Percentiles rank a stretch among this genome's conserved stretches.
These are phyloP conservation scores for Ophiostoma montium DNA, from an alignment of 2,329 filamentous ascomycete species.

Conservation along the genomic window DNA sequence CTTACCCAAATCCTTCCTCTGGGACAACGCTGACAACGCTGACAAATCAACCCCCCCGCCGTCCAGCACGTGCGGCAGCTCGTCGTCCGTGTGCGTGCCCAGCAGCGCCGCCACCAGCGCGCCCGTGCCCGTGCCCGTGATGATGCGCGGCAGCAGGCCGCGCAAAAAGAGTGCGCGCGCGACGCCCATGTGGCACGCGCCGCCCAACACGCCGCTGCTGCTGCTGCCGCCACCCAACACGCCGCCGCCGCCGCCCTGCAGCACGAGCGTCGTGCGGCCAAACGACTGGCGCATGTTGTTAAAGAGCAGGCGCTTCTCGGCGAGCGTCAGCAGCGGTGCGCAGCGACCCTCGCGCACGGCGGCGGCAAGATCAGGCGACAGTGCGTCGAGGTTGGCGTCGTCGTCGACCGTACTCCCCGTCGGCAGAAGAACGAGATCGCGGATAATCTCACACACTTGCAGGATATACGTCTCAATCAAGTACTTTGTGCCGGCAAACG, in stretches of 20 bases:
- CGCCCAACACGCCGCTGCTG: no score
- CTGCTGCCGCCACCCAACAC: no score
- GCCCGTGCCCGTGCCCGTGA: constrained; percentile 81
- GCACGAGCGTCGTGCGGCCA: constrained; percentile 68
- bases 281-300: constrained; percentile 82
- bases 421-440: constrained; percentile 57
- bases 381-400: background rate
- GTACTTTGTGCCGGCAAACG: constrained; percentile 78
- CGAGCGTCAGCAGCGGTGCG: constrained; percentile 2
- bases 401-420: constrained; percentile 20
- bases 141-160: constrained; percentile 73
- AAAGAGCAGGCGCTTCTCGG: constrained; percentile 61
- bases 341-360: constrained; percentile 10
- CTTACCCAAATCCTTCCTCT: background rate
- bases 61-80: constrained; percentile 61
- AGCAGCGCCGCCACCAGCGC: constrained; percentile 82
- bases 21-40: constrained; percentile 49
- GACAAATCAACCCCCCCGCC: constrained; percentile 72
- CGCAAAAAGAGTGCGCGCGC: constrained; percentile 74
- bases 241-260: constrained; percentile 85
- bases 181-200: constrained; percentile 78
- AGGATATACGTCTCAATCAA: constrained; percentile 85
- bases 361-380: constrained; percentile 11
- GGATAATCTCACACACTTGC: constrained; percentile 66
- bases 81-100: constrained; percentile 73